Conservation (phyloP, 352 stramenopile species). For the Phytophthora citricola region DNA sequence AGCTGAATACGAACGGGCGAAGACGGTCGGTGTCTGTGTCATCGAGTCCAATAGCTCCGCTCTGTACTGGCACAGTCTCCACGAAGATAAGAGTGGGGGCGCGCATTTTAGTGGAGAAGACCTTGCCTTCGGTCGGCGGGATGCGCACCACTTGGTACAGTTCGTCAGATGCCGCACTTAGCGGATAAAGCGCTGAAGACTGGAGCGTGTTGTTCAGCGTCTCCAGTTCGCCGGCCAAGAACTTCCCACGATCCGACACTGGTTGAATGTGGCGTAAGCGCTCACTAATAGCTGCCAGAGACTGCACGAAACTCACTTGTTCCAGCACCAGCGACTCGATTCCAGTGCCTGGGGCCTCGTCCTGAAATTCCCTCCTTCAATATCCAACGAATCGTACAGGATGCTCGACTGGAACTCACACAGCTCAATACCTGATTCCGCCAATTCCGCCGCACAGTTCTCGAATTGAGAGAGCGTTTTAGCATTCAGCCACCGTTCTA, state of each 20-base stretch:
- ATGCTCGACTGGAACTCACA: conserved; percentile 82
- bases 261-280: conserved; percentile 71
- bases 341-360: conserved; percentile 21
- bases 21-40: conserved; percentile 46
- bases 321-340: conserved; percentile 75
- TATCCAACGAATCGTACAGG: conserved; percentile 64
- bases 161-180: conserved; percentile 76
- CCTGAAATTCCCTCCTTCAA: conserved; percentile 28
- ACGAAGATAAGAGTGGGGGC: conserved; percentile 82
- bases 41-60: conserved; percentile 31
- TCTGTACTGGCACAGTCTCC: conserved; percentile 70
- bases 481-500: conserved; percentile 69
- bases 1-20: conserved; percentile 63
- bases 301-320: conserved; percentile 81
- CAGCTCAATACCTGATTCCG: conserved; percentile 50
- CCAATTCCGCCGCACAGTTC: conserved; percentile 51
- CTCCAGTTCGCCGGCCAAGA: conserved; percentile 56
- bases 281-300: conserved; percentile 73
- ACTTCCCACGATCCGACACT: conserved; percentile 53
- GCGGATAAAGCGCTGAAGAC: conserved; percentile 70
- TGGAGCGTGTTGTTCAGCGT: conserved; percentile 62
- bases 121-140: conserved; percentile 76
- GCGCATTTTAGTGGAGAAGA: conserved; percentile 89
- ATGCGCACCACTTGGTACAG: conserved; percentile 79
- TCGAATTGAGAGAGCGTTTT: conserved; percentile 61